Percentiles rank a stretch among this genome's conserved stretches.
phyloP scores from a whole-genome alignment of 2,329 filamentous ascomycete genomes.

The Plectosphaerella sp. region DNA sequence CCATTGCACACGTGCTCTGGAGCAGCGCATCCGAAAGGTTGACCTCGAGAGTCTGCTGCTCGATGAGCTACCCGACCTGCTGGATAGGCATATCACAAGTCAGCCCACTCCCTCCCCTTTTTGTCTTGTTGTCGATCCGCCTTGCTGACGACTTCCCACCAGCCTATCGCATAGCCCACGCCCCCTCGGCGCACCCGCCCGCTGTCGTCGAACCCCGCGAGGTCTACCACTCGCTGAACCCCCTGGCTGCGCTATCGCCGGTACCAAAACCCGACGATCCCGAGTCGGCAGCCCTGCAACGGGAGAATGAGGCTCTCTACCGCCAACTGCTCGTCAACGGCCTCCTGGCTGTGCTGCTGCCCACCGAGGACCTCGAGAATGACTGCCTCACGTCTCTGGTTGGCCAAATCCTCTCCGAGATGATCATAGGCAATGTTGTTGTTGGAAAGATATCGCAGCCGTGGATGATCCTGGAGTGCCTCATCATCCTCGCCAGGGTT shows the following conservation, averaged over 20 bases:
- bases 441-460: slow-evolving; percentile 78
- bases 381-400: slow-evolving; percentile 78
- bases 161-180: slow-evolving; percentile 71
- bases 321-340: slow-evolving; percentile 84
- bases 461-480: slow-evolving; percentile 82
- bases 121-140: slow-evolving; percentile 2
- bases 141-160: slow-evolving; percentile 7
- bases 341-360: slow-evolving; percentile 76
- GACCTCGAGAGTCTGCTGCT: slow-evolving; percentile 80
- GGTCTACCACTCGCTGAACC: slow-evolving; percentile 80
- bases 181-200: slow-evolving; percentile 51
- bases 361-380: slow-evolving; percentile 89
- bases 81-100: slow-evolving; percentile 81
- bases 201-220: slow-evolving; percentile 59
- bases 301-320: slow-evolving; percentile 75
- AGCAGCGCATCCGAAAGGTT: slow-evolving; percentile 77
- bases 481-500: slow-evolving; percentile 64
- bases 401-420: slow-evolving; percentile 82
- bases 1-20: slow-evolving; percentile 82
- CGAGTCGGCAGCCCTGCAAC: slow-evolving; percentile 53
- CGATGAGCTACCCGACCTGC: slow-evolving; percentile 79
- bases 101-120: slow-evolving; percentile 15
- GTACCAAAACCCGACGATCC: slow-evolving; percentile 57
- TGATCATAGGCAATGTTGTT: slow-evolving; percentile 80
- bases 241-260: slow-evolving; percentile 75